Conservation (phyloP, 805 yeast species). For the Saturnispora serradocipensis region DNA sequence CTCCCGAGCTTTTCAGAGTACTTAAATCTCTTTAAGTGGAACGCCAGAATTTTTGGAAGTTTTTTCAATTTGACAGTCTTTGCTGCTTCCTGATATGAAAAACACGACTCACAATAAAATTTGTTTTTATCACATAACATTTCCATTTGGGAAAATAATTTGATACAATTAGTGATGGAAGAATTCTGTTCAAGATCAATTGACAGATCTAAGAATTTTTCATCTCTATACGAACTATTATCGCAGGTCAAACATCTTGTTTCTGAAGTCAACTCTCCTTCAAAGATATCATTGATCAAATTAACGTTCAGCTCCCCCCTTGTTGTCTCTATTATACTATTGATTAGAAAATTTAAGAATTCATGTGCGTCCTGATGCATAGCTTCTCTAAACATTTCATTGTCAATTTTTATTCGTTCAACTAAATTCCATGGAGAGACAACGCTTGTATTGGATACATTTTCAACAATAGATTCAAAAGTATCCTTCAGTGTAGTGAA, state of each 20-base stretch:
- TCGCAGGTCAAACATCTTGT: slow-evolving; percentile 89
- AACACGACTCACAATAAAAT: slow-evolving; percentile 86
- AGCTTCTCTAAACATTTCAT: slow-evolving; percentile 74
- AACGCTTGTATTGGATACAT: slow-evolving; percentile 61
- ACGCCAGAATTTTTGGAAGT: slow-evolving; percentile 68
- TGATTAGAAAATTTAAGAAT: slow-evolving; percentile 77
- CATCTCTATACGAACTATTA: slow-evolving; percentile 69
- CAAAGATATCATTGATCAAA: slow-evolving; percentile 50
- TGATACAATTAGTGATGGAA: slow-evolving; percentile 66
- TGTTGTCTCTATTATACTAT: slow-evolving; percentile 23
- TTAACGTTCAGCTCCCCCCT: background rate
- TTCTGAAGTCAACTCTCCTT: slow-evolving; percentile 78
- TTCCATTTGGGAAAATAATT: slow-evolving; percentile 79
- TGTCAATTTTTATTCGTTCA: slow-evolving; percentile 68
- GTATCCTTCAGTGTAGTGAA: slow-evolving; percentile 72
- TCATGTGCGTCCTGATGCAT: slow-evolving; percentile 99
- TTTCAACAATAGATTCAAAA: slow-evolving; percentile 75
- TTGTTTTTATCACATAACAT: slow-evolving; percentile 80
- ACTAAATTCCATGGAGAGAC: slow-evolving; percentile 74
- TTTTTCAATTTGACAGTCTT: slow-evolving; percentile 74
- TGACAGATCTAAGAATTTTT: slow-evolving; percentile 77
- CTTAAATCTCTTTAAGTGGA: slow-evolving; percentile 88
- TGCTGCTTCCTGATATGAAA: slow-evolving; percentile 88
- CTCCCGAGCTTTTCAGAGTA: slow-evolving; percentile 75
- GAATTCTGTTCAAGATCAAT: slow-evolving; percentile 73